These are phyloP conservation scores for Pythium phragmitis DNA, from an alignment of 352 stramenopile genomes.

Conservation along the genomic window DNA sequence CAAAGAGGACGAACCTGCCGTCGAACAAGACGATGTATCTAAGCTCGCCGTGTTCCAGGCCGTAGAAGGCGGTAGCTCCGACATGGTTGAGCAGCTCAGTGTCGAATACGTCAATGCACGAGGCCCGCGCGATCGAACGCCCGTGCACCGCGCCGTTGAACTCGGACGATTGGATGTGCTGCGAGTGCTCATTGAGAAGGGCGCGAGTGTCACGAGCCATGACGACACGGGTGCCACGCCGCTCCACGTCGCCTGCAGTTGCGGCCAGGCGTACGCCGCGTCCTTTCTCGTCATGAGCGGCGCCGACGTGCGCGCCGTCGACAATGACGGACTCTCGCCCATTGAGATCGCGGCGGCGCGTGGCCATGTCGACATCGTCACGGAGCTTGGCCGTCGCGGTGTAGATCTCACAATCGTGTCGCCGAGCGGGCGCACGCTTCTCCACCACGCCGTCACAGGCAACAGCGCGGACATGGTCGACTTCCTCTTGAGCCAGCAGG, in stretches of 20 bases:
- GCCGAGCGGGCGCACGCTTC: not conserved
- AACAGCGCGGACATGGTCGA: not conserved
- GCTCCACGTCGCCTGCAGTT: constrained; percentile 6
- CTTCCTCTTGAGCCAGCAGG: constrained; percentile 2
- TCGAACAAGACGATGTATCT: not conserved
- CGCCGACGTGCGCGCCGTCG: not conserved
- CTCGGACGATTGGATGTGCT: constrained; percentile 3
- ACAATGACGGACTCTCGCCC: not conserved
- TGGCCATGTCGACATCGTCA: constrained; percentile 2
- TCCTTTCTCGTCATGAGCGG: constrained; percentile 1
- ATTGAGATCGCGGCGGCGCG: constrained; percentile 4
- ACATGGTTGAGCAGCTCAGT: not conserved
- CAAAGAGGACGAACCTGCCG: not conserved
- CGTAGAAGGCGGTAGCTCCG: not conserved
- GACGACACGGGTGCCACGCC: constrained; percentile 3
- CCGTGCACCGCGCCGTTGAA: constrained; percentile 5
- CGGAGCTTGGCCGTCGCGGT: not conserved
- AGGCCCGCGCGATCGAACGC: constrained; percentile 1
- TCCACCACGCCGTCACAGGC: constrained; percentile 8
- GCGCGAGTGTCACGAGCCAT: constrained; percentile 5
- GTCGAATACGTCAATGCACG: constrained; percentile 3
- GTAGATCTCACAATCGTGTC: not conserved
- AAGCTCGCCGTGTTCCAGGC: constrained; percentile 1
- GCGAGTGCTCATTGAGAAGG: constrained; percentile 3
- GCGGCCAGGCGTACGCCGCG: not conserved